Conservation (phyloP, 441 rosid genomes). For the Gossypium schwendimanii region DNA sequence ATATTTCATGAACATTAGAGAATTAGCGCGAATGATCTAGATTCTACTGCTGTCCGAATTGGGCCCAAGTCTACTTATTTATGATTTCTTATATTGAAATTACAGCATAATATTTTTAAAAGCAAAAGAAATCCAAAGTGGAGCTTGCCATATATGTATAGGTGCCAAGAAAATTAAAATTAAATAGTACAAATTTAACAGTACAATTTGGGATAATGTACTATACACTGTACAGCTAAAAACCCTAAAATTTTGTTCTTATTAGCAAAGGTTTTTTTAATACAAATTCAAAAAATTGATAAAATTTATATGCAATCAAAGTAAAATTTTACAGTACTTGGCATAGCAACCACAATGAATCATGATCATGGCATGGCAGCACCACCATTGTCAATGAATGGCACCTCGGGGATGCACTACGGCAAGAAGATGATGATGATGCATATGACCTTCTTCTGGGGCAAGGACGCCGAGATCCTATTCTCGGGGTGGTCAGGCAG, state of each 20-base stretch:
- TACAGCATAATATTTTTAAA: background rate
- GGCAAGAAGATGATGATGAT: conserved; percentile 35
- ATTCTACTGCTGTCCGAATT: background rate
- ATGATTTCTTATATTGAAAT: background rate
- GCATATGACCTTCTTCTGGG: conserved; percentile 56
- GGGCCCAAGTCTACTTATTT: background rate
- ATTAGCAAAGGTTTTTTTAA: background rate
- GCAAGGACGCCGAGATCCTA: conserved; percentile 33
- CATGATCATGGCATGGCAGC: conserved; percentile 24
- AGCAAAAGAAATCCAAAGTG: background rate
- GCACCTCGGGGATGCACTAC: background rate
- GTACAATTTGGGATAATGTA: background rate
- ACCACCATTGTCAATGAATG: conserved; percentile 15
- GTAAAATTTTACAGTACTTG: background rate
- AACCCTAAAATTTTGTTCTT: background rate
- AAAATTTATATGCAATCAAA: background rate
- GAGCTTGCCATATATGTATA: background rate
- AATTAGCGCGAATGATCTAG: background rate
- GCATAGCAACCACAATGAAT: conserved; percentile 15
- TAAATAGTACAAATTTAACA: background rate
- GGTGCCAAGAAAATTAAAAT: background rate
- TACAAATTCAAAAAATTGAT: background rate
- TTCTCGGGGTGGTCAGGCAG: conserved; percentile 41
- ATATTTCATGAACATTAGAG: background rate
- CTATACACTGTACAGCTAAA: background rate